These are phyloP conservation scores for Maudiozyma pseudohumilis DNA, from an alignment of 805 yeast species.

Conservation along the genomic window DNA sequence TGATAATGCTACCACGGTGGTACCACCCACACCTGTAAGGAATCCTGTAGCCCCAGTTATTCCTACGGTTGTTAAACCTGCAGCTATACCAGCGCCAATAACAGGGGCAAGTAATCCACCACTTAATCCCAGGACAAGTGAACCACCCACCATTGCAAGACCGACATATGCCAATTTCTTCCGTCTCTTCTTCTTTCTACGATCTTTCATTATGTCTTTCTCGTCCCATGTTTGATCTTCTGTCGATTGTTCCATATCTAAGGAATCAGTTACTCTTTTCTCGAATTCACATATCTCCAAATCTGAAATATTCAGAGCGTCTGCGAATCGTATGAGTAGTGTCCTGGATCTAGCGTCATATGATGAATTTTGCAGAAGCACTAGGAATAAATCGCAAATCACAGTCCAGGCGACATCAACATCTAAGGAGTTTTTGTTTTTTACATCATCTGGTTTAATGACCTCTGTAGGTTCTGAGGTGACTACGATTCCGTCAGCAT, in stretches of 20 bases:
- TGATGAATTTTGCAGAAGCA: conserved; percentile 69
- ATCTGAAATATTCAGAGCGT: conserved; percentile 43
- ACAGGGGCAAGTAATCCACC: conserved; percentile 96
- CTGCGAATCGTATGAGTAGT: conserved; percentile 59
- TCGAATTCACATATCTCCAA: conserved; percentile 83
- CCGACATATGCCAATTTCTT: conserved; percentile 81
- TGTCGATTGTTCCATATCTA: conserved; percentile 77
- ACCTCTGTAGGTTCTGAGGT: conserved; percentile 10
- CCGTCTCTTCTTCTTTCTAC: conserved; percentile 55
- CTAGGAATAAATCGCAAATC: conserved; percentile 78
- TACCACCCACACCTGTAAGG: conserved; percentile 93
- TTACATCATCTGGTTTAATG: conserved; percentile 27
- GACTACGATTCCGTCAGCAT: conserved; percentile 5
- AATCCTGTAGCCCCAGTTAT: conserved; percentile 89
- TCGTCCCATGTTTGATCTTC: conserved; percentile 70
- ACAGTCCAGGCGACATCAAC: conserved; percentile 89
- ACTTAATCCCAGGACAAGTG: conserved; percentile 84
- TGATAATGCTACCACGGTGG: conserved; percentile 85
- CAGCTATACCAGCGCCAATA: conserved; percentile 96
- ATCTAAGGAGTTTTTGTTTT: conserved; percentile 34
- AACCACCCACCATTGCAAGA: conserved; percentile 92
- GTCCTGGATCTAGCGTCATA: conserved; percentile 87
- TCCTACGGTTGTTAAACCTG: conserved; percentile 92
- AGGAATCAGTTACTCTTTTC: conserved; percentile 76
- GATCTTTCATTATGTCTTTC: conserved; percentile 51